Percentiles rank a stretch among this genome's conserved stretches.
Evolutionary conservation across 345 rosid genomes (phyloP).

Genomic region (Gossypium ekmanianum): DNA sequence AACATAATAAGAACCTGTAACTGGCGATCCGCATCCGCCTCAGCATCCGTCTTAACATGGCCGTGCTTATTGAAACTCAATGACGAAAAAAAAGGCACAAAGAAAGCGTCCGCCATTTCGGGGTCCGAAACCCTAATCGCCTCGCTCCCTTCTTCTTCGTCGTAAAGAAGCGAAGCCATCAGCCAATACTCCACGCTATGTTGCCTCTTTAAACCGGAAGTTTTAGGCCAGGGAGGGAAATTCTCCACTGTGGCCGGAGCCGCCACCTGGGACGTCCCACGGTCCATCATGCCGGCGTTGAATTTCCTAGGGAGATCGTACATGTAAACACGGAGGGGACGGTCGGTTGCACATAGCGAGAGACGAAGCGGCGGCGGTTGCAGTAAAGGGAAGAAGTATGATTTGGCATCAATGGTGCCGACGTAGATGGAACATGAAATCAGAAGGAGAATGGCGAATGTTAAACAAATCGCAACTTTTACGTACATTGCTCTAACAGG

Average conservation of each 20-base stretch:
- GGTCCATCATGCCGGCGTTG: slow-evolving; percentile 71
- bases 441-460: slow-evolving; percentile 34
- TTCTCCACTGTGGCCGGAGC: slow-evolving; percentile 50
- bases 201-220: slow-evolving; percentile 60
- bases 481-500: slow-evolving; percentile 33
- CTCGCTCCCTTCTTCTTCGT: slow-evolving; percentile 40
- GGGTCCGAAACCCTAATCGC: slow-evolving; percentile 91
- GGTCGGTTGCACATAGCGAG: slow-evolving; percentile 24
- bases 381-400: slow-evolving; percentile 54
- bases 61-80: slow-evolving; percentile 86
- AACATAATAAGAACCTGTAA: slow-evolving; percentile 57
- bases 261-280: slow-evolving; percentile 32
- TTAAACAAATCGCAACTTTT: slow-evolving; percentile 31
- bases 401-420: slow-evolving; percentile 51
- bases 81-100: slow-evolving; percentile 91
- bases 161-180: slow-evolving; percentile 75
- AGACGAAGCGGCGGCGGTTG: slow-evolving; percentile 26
- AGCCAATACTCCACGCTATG: slow-evolving; percentile 98
- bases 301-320: slow-evolving; percentile 86
- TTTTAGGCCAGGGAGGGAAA: slow-evolving; percentile 67
- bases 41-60: slow-evolving; percentile 82
- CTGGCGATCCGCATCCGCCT: slow-evolving; percentile 68
- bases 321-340: slow-evolving; percentile 72
- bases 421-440: slow-evolving; percentile 46
- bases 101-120: slow-evolving; percentile 75